Evolutionary conservation across 2,329 filamentous ascomycete species (phyloP).

Genomic region (Ceratocystis papillata): DNA sequence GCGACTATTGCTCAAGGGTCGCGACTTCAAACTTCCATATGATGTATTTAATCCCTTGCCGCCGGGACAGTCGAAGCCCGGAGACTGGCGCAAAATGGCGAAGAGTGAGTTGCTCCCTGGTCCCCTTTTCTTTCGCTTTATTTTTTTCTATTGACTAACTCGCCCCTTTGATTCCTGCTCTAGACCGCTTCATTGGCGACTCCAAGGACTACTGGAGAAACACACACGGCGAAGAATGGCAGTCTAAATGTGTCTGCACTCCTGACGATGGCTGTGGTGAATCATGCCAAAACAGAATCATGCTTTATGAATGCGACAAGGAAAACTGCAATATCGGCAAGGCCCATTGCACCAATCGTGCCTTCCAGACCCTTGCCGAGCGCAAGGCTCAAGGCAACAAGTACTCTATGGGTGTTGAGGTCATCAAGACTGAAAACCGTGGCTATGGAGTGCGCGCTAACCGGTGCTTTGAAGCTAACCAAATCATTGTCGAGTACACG

Average conservation of each 20-base stretch:
- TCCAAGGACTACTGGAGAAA: conserved; percentile 73
- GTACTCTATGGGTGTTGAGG: conserved; percentile 87
- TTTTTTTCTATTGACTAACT: not conserved
- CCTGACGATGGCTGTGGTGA: conserved; percentile 74
- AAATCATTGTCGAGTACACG: conserved; percentile 97
- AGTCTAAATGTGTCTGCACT: conserved; percentile 67
- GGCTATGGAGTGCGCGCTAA: conserved; percentile 89
- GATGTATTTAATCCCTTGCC: conserved; percentile 82
- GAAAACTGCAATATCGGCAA: conserved; percentile 73
- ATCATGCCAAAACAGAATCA: conserved; percentile 85
- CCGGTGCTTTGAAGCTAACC: conserved; percentile 72
- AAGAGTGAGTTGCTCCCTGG: conserved; percentile 54
- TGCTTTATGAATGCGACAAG: conserved; percentile 93
- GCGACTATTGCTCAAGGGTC: conserved; percentile 56
- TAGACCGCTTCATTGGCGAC: conserved; percentile 84
- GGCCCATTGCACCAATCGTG: conserved; percentile 71
- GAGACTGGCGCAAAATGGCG: conserved; percentile 84
- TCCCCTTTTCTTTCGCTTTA: not conserved
- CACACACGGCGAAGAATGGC: conserved; percentile 55
- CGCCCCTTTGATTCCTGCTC: conserved; percentile 27
- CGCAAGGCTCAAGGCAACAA: conserved; percentile 69
- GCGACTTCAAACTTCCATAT: conserved; percentile 81
- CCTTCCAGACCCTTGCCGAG: conserved; percentile 67
- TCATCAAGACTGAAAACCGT: conserved; percentile 78
- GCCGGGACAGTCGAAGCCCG: conserved; percentile 76